Evolutionary conservation across 441 rosid species (phyloP).

Genomic region (Gossypium schwendimanii): DNA sequence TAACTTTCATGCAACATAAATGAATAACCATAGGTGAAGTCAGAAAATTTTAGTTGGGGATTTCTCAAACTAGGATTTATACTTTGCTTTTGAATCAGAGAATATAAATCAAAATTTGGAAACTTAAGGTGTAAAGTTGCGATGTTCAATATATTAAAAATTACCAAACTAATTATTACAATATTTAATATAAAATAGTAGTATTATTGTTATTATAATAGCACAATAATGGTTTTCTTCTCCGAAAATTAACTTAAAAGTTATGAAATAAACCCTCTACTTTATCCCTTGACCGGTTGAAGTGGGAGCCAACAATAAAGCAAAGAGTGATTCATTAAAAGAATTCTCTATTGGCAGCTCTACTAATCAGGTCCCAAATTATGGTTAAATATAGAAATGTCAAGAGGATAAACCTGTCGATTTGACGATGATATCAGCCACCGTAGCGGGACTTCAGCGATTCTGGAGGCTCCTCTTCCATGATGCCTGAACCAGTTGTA

Average conservation of each 20-base stretch:
- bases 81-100: too few relatives aligned
- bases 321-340: background rate
- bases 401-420: background rate
- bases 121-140: background rate
- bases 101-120: too few relatives aligned
- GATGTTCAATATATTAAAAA: background rate
- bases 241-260: background rate
- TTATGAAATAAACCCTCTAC: background rate
- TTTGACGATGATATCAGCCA: constrained; percentile 36
- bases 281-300: background rate
- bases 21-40: too few relatives aligned
- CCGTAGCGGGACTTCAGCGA: constrained; percentile 71
- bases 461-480: constrained; percentile 87
- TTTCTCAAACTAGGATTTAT: too few relatives aligned
- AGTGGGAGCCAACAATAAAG: background rate
- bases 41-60: too few relatives aligned
- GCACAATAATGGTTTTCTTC: background rate
- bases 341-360: background rate
- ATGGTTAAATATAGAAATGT: background rate
- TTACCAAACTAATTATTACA: background rate
- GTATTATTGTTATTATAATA: background rate
- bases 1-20: too few relatives aligned
- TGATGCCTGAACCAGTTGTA: constrained; percentile 65
- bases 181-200: background rate
- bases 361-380: background rate